phyloP scores from a whole-genome alignment of 768 basidiomycete genomes.

The Kwoniella pini region DNA sequence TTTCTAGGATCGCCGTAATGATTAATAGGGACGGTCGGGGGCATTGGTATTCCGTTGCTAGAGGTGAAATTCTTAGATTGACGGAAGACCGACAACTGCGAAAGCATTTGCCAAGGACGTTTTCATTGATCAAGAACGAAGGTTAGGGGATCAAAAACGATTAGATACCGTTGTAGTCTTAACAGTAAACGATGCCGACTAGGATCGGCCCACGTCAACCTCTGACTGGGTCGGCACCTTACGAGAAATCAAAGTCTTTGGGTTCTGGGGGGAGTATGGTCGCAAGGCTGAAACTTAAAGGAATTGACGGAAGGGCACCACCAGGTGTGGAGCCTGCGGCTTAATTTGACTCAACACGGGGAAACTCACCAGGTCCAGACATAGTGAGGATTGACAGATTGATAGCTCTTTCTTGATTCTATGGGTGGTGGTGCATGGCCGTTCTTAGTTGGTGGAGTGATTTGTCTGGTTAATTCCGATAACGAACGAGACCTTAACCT shows the following conservation, averaged over 20 bases:
- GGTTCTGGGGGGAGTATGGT: conserved; percentile 78
- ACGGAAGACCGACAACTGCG: conserved; percentile 76
- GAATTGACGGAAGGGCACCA: conserved; percentile 82
- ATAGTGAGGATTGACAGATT: conserved; percentile 76
- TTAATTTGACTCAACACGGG: conserved; percentile 83
- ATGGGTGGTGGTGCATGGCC: conserved; percentile 87
- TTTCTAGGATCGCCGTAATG: conserved; percentile 77
- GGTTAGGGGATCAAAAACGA: conserved; percentile 82
- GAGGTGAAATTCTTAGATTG: conserved; percentile 86
- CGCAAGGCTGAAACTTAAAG: conserved; percentile 77
- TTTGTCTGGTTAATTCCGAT: conserved; percentile 97
- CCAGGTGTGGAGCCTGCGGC: conserved; percentile 76
- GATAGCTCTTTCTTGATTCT: conserved; percentile 82
- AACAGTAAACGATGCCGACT: conserved; percentile 82
- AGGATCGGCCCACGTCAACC: conserved; percentile 70
- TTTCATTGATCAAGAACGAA: conserved; percentile 84
- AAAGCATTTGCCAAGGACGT: conserved; percentile 84
- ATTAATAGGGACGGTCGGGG: conserved; percentile 81
- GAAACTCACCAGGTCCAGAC: conserved; percentile 79
- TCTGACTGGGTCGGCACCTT: conserved; percentile 76
- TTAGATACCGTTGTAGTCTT: conserved; percentile 82
- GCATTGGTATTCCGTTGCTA: conserved; percentile 78
- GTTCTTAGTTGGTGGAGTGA: conserved; percentile 87
- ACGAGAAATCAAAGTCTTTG: conserved; percentile 87
- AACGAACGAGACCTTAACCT: conserved; percentile 91